Percentiles rank a stretch among this genome's conserved stretches.
Evolutionary conservation across 1,139 yeast species (phyloP).

Genomic region (Candida labiduridarum): DNA sequence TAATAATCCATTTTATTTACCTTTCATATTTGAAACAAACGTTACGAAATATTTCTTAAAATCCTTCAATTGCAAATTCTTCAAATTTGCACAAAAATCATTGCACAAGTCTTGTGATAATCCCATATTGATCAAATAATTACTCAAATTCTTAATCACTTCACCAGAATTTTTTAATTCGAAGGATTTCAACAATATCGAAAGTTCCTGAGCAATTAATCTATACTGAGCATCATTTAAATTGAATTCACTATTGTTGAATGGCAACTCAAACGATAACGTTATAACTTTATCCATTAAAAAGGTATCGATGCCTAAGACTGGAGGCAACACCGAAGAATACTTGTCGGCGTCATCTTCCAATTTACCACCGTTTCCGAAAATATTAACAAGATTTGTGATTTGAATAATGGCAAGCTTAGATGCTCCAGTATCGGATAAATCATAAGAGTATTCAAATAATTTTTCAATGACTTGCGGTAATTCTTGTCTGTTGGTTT

Average conservation of each 20-base stretch:
- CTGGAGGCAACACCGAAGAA: slow-evolving; percentile 53
- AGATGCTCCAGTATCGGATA: slow-evolving; percentile 55
- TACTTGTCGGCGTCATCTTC: slow-evolving; percentile 55
- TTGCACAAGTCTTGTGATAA: slow-evolving; percentile 56
- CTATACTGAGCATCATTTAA: slow-evolving; percentile 80
- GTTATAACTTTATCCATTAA: slow-evolving; percentile 71
- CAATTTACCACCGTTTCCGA: slow-evolving; percentile 65
- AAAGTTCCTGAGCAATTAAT: slow-evolving; percentile 72
- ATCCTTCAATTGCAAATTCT: slow-evolving; percentile 54
- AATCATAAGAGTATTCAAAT: slow-evolving; percentile 65
- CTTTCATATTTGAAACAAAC: slow-evolving; percentile 53
- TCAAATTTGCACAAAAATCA: slow-evolving; percentile 60
- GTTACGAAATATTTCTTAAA: slow-evolving; percentile 66
- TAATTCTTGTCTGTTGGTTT: slow-evolving; percentile 62
- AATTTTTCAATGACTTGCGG: slow-evolving; percentile 67
- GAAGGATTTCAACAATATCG: slow-evolving; percentile 67
- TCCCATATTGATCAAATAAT: slow-evolving; percentile 62
- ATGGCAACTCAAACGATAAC: slow-evolving; percentile 77
- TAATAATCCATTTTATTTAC: slow-evolving; percentile 9
- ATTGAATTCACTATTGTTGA: slow-evolving; percentile 65
- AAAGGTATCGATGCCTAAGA: slow-evolving; percentile 74
- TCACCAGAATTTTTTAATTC: slow-evolving; percentile 44
- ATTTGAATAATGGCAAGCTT: slow-evolving; percentile 73
- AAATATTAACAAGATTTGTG: slow-evolving; percentile 62
- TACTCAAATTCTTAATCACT: slow-evolving; percentile 52